Conservation (phyloP, 176 grass and related monocot species). For the Hsuehochloa calcarea region DNA sequence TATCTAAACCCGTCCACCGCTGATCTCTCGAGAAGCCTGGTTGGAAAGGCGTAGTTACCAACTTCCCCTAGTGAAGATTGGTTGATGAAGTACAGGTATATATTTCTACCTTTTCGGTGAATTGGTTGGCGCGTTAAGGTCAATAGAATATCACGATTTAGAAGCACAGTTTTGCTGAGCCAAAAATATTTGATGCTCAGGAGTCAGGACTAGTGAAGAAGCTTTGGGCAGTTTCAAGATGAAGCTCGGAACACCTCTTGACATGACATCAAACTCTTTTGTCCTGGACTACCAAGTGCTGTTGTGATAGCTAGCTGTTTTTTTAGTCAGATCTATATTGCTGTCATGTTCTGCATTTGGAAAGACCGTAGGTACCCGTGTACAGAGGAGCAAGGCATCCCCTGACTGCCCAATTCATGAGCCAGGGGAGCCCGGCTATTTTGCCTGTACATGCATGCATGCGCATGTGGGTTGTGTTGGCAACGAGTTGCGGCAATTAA, state of each 20-base stretch:
- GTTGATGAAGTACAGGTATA: neutral
- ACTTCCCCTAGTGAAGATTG: neutral
- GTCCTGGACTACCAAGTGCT: neutral
- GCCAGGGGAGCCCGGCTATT: neutral
- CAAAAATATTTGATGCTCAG: too few relatives aligned
- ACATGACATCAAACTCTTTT: neutral
- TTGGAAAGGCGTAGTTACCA: neutral
- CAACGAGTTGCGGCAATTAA: neutral
- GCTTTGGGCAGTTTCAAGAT: neutral
- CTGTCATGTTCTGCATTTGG: slow-evolving; percentile 15
- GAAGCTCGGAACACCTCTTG: neutral
- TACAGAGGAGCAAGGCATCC: slow-evolving; percentile 4
- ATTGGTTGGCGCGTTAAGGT: neutral
- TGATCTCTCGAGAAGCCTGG: neutral
- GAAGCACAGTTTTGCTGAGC: neutral
- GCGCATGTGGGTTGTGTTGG: slow-evolving; percentile 20
- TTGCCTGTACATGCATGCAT: neutral
- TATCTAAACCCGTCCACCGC: neutral
- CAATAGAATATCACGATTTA: neutral
- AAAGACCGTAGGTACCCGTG: slow-evolving; percentile 14
- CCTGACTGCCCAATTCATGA: slow-evolving; percentile 6
- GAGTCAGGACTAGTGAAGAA: too few relatives aligned
- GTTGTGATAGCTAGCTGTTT: neutral
- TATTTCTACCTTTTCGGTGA: neutral
- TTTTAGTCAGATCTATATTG: slow-evolving; percentile 24